These are phyloP conservation scores for Tetrapyrgos nigripes DNA, from an alignment of 1,284 basidiomycete species.

Conservation along the genomic window DNA sequence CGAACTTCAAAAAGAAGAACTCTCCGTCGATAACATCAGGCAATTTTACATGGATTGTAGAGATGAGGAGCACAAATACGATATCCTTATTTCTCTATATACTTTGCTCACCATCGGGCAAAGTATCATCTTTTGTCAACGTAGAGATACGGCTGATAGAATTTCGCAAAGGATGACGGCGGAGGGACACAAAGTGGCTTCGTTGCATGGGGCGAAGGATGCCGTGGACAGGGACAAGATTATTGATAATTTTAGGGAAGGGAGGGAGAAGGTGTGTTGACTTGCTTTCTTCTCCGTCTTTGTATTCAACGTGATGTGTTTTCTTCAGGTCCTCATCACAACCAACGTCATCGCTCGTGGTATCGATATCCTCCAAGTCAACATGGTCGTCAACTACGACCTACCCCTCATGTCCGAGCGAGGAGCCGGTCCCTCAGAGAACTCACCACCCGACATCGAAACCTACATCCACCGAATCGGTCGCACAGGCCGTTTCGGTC, in stretches of 20 bases:
- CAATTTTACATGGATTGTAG: constrained; percentile 98
- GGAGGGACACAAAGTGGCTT: constrained; percentile 97
- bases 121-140: constrained; percentile 97
- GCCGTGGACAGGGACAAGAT: constrained; percentile 88
- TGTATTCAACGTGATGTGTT: neutral
- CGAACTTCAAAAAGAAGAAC: constrained; percentile 92
- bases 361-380: constrained; percentile 99
- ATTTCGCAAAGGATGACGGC: constrained; percentile 91
- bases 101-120: constrained; percentile 93
- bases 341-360: constrained; percentile 99
- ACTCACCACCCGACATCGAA: constrained; percentile 85
- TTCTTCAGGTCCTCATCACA: constrained; percentile 78
- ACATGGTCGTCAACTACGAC: constrained; percentile 99
- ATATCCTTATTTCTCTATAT: constrained; percentile 93
- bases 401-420: constrained; percentile 86
- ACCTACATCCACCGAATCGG: constrained; percentile 99
- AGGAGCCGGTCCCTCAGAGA: constrained; percentile 46
- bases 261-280: constrained; percentile 85
- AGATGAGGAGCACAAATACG: constrained; percentile 93
- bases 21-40: constrained; percentile 93
- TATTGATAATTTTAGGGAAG: constrained; percentile 96
- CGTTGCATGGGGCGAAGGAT: constrained; percentile 95
- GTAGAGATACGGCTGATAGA: constrained; percentile 91
- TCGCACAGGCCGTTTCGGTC: constrained; percentile 95
- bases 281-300: neutral